Conservation (phyloP, 2,329 filamentous ascomycete species). For the Fusarium staphyleae region DNA sequence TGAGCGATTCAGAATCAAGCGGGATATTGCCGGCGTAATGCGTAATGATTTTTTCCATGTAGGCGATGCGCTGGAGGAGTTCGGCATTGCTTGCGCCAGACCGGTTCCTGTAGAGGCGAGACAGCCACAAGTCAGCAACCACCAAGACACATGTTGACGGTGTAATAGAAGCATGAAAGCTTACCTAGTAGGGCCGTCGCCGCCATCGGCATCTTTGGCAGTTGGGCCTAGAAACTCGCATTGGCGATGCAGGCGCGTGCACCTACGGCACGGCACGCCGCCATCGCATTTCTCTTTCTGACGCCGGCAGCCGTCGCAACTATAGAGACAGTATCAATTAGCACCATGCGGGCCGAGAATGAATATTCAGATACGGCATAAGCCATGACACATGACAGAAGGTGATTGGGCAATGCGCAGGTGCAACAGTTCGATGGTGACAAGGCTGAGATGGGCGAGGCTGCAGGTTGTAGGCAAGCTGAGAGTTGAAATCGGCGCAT, state of each 20-base stretch:
- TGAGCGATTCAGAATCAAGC: conserved; percentile 44
- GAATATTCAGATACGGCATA: not conserved
- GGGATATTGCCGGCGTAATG: conserved; percentile 55
- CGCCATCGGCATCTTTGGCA: conserved; percentile 41
- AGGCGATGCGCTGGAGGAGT: conserved; percentile 38
- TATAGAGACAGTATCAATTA: conserved; percentile 37
- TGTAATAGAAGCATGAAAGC: not conserved
- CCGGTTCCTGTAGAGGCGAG: conserved; percentile 29
- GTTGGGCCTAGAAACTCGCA: conserved; percentile 55
- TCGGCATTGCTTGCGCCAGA: conserved; percentile 35
- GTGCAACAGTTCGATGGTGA: not conserved
- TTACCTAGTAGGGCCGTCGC: conserved; percentile 37
- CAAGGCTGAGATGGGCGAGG: conserved; percentile 6
- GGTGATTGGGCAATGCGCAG: not conserved
- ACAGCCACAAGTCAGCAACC: conserved; percentile 18
- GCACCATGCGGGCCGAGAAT: not conserved
- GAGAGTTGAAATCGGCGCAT: not conserved
- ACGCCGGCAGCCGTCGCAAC: conserved; percentile 61
- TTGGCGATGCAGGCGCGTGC: conserved; percentile 57
- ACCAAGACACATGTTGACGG: not conserved
- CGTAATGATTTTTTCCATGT: conserved; percentile 57
- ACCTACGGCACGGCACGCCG: conserved; percentile 60
- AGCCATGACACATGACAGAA: not conserved
- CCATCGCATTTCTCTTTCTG: conserved; percentile 65
- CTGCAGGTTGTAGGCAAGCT: conserved; percentile 7